Evolutionary conservation across 371 early-diverging fungal genomes (phyloP), one percentile per base, ranked within the genome.

Genomic region (Mucor piriformis): DNA sequence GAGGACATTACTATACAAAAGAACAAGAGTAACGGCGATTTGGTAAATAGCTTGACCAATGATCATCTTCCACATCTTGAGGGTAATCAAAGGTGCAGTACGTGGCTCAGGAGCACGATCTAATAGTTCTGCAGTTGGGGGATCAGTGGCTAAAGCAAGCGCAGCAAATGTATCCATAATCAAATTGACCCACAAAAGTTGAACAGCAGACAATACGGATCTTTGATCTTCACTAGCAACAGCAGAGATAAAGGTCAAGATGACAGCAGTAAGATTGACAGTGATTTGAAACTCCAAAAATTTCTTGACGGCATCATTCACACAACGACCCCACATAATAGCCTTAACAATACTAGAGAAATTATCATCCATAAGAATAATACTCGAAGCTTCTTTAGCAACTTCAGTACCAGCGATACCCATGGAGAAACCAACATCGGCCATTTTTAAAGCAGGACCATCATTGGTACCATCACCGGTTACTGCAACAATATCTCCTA

Each of bases 391-490:
- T 66, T 88, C 85, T 59, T 89, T 90, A 38, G 89, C 86, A 4
- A 90, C 85, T 63, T 90, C 89, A 20, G 90, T 88, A 57, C 91
- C 91, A 27, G 85, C 75, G 57, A 87, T 86, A 54, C 91, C 91
- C 91, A 89, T 87, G 11, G 83, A 77, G 65, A 89, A 88, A 18
- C 91, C 91, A 12, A 91, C 86, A 64, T 91, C 87, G 3, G 91
- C 87, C 67, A 73, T 61, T 64, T 90, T 91, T 32, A 91, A 69
- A 8, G 91, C 90, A 15, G 88, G 88, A 16, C 83, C 89, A 68
- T 86, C 83, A 52, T 85, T 85, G 24, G 83, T 85, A 60, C 91
- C 91, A 66, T 91, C 91, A 40, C 91, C 91, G 6, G 91, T 91
- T 4, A 91, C 86, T n/a, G 88, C 88, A 7, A 91, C 90, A 52